Evolutionary conservation across 306 rosid species (phyloP).

Genomic region (Corylus avellana): DNA sequence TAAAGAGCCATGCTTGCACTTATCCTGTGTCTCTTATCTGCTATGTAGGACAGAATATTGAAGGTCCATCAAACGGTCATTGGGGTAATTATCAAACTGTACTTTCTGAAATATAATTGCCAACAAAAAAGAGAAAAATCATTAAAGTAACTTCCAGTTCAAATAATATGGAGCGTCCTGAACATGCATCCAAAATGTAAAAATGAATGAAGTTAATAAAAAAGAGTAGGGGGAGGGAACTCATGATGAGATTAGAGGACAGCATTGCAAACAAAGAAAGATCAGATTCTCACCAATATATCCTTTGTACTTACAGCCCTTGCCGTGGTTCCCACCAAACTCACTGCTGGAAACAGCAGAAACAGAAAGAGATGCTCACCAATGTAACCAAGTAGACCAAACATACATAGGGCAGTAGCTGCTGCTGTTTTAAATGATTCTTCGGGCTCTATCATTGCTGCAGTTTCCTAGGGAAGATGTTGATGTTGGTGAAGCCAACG

Average conservation of each 20-base stretch:
- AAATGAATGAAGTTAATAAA: no score
- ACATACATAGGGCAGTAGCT: no score
- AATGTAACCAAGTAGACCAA: conserved; percentile 8
- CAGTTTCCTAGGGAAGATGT: no score
- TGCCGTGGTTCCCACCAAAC: conserved; percentile 60
- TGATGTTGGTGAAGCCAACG: no score
- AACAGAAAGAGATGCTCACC: conserved; percentile 5
- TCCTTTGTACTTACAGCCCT: conserved; percentile 59
- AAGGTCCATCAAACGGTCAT: not conserved
- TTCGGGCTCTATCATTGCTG: no score
- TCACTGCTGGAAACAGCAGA: conserved; percentile 52
- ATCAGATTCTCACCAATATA: conserved; percentile 31
- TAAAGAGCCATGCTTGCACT: not conserved
- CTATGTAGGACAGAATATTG: not conserved
- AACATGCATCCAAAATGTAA: no score
- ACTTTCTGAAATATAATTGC: not conserved
- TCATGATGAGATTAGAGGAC: not conserved
- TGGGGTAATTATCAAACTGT: not conserved
- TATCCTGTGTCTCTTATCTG: not conserved
- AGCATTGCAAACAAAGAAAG: conserved; percentile 10
- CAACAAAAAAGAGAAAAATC: not conserved
- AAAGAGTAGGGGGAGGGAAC: not conserved
- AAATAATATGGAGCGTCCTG: no score
- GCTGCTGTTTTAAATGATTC: no score
- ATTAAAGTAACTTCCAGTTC: no score